Conservation (phyloP, 2,329 filamentous ascomycete genomes). For the Penicillium italicum region DNA sequence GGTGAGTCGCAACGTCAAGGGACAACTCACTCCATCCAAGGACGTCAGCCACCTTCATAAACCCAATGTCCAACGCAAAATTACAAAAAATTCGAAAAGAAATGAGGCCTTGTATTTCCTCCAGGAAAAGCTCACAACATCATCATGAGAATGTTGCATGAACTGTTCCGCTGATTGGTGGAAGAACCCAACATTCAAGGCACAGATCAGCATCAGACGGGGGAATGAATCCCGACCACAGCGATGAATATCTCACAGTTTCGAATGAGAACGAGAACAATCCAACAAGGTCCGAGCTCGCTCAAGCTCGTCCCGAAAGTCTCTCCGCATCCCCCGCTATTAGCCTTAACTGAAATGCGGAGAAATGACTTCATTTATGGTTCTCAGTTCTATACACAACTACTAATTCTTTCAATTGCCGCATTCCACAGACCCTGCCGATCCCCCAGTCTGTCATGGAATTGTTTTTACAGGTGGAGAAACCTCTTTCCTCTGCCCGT, state of each 20-base stretch:
- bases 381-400: not conserved
- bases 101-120: not conserved
- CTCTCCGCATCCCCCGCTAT: slow-evolving; percentile 10
- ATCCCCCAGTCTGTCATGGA: not conserved
- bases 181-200: slow-evolving; percentile 12
- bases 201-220: slow-evolving; percentile 16
- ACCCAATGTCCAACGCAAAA: not conserved
- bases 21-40: not conserved
- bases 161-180: slow-evolving; percentile 18
- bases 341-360: slow-evolving; percentile 17
- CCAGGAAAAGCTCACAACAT: not conserved
- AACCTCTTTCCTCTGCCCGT: slow-evolving; percentile 12
- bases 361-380: slow-evolving; percentile 10
- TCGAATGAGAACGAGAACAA: not conserved
- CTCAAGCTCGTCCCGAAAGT: not conserved
- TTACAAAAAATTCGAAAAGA: not conserved
- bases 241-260: no score
- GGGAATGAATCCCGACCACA: slow-evolving; percentile 8
- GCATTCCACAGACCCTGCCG: slow-evolving; percentile 1
- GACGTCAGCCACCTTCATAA: not conserved
- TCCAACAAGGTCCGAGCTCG: not conserved
- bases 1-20: not conserved
- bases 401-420: not conserved
- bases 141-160: not conserved
- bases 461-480: slow-evolving; percentile 27